Percentiles rank a stretch among this genome's conserved stretches.
Conservation (phyloP, 164 flowering plant species). For the Tetrastigma voinierianum region DNA sequence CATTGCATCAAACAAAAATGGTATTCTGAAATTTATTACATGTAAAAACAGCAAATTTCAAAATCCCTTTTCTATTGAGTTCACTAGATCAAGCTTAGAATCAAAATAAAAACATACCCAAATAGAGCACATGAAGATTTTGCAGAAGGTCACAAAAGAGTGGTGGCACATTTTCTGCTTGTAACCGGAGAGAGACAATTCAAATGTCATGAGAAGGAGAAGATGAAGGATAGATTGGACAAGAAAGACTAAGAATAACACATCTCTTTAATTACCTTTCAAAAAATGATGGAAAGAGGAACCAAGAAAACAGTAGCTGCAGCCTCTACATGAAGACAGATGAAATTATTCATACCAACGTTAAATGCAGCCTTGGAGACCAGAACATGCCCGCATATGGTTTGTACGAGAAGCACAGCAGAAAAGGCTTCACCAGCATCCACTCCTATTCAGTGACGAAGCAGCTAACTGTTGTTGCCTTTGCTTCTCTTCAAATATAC, state of each 20-base stretch:
- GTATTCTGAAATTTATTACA: constrained; percentile 41
- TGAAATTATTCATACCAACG: constrained; percentile 54
- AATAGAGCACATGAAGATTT: constrained; percentile 47
- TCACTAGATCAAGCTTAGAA: background rate
- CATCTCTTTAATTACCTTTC: constrained; percentile 36
- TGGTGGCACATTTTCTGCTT: constrained; percentile 56
- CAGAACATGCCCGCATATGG: constrained; percentile 53
- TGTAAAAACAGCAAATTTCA: too few species aligned
- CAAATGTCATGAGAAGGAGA: too few species aligned
- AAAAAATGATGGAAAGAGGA: constrained; percentile 45
- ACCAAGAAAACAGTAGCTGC: constrained; percentile 44
- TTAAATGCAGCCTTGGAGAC: constrained; percentile 62
- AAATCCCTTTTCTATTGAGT: too few species aligned
- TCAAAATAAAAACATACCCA: constrained; percentile 39
- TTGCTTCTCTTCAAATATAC: background rate
- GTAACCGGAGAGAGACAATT: background rate
- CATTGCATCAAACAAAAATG: constrained; percentile 45
- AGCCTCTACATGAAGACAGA: constrained; percentile 60
- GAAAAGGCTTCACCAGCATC: constrained; percentile 33
- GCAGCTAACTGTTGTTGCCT: background rate
- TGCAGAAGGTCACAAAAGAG: constrained; percentile 47
- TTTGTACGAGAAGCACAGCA: constrained; percentile 41
- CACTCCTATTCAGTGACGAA: constrained; percentile 16
- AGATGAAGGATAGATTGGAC: background rate
- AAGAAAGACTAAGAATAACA: background rate